phyloP scores from a whole-genome alignment of 2,329 filamentous ascomycete genomes.

The Acrodontium crateriforme region DNA sequence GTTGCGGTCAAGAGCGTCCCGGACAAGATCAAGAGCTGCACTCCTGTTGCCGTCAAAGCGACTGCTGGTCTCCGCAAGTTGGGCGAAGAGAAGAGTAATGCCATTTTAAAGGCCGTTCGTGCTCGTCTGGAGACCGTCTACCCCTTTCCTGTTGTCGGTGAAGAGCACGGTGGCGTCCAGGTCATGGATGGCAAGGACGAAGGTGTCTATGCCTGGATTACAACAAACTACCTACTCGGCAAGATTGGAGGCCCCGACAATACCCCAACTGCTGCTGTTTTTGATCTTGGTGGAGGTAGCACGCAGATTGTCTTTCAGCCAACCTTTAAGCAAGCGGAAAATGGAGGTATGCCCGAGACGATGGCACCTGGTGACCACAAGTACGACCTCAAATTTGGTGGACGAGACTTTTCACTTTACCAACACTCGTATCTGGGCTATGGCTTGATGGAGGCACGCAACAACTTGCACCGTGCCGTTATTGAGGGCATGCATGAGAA shows the following conservation, averaged over 20 bases:
- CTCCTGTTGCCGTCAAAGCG: conserved; percentile 92
- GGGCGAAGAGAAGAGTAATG: conserved; percentile 64
- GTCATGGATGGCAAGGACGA: conserved; percentile 98
- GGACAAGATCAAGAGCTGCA: conserved; percentile 79
- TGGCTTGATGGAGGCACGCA: conserved; percentile 86
- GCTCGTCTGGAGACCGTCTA: conserved; percentile 73
- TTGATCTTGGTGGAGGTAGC: conserved; percentile 90
- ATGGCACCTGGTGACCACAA: conserved; percentile 89
- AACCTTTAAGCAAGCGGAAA: conserved; percentile 60
- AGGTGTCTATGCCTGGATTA: conserved; percentile 98
- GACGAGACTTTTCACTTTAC: conserved; percentile 82
- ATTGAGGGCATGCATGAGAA: conserved; percentile 56
- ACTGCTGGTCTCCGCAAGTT: conserved; percentile 86
- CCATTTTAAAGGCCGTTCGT: conserved; percentile 76
- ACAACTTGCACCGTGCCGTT: conserved; percentile 66
- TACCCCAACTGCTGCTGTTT: conserved; percentile 81
- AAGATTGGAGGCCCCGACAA: conserved; percentile 92
- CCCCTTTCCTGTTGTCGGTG: conserved; percentile 84
- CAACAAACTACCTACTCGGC: conserved; percentile 92
- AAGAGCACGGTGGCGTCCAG: conserved; percentile 72
- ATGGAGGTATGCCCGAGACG: conserved; percentile 72
- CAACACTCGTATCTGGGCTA: conserved; percentile 97
- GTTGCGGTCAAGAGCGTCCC: conserved; percentile 76
- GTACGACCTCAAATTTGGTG: conserved; percentile 81
- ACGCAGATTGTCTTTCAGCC: conserved; percentile 99